A percentile compares a stretch with the other conserved stretches of the same genome.
These are phyloP conservation scores for Cupressus sempervirens DNA, from an alignment of 75 land plant species.

Conservation along the genomic window DNA sequence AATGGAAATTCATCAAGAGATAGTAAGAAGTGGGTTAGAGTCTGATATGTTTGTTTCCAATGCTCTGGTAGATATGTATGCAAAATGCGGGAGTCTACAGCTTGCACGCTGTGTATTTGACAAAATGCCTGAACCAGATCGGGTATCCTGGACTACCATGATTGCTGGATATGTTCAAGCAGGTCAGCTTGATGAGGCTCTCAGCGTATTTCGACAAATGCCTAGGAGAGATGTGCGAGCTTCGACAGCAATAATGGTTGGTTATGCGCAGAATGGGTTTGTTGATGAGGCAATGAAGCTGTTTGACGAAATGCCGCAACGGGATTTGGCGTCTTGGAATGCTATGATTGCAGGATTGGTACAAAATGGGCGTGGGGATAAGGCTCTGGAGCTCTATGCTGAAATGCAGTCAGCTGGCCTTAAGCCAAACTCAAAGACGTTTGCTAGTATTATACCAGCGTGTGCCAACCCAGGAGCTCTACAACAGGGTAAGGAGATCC, in stretches of 20 bases:
- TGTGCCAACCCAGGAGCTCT: constrained; percentile 23
- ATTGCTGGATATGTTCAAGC: constrained; percentile 16
- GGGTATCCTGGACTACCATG: constrained; percentile 18
- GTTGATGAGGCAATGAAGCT: constrained; percentile 7
- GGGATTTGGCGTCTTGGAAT: constrained; percentile 12
- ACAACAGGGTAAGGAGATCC: constrained; percentile 24
- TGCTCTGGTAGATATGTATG: constrained; percentile 14
- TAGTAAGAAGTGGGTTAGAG: constrained; percentile 8
- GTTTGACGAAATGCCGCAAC: constrained; percentile 15
- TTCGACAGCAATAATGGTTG: constrained; percentile 25
- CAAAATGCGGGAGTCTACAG: constrained; percentile 14
- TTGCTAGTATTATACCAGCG: constrained; percentile 10
- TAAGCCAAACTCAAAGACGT: constrained; percentile 10
- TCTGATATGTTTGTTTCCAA: constrained; percentile 11
- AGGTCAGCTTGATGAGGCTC: constrained; percentile 18
- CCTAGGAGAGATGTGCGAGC: constrained; percentile 11
- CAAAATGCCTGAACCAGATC: constrained; percentile 20
- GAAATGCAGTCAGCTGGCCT: constrained; percentile 9
- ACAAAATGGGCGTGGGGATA: constrained; percentile 2
- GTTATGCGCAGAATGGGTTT: constrained; percentile 13
- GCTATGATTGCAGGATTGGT: constrained; percentile 10
- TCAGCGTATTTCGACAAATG: constrained; percentile 24
- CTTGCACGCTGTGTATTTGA: constrained; percentile 19
- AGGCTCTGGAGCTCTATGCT: constrained; percentile 7
- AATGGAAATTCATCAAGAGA: constrained; percentile 9